Conservation (phyloP, 1,284 basidiomycete species). For the Inonotus obliquus region DNA sequence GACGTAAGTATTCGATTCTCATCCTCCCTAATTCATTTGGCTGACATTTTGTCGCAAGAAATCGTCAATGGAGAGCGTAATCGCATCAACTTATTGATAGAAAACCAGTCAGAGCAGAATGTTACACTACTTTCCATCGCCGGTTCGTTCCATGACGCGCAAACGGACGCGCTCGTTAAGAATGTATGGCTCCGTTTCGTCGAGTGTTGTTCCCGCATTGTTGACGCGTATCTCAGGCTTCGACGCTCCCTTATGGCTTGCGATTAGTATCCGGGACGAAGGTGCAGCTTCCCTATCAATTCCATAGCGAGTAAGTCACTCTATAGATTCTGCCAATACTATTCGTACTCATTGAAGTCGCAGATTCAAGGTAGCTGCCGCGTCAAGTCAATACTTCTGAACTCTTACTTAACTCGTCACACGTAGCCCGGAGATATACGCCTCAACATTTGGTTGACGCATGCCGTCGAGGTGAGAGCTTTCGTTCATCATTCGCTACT, state of each 20-base stretch:
- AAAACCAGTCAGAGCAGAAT: slow-evolving; percentile 75
- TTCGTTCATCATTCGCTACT: slow-evolving; percentile 7
- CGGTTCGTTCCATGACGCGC: slow-evolving; percentile 69
- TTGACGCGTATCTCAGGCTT: slow-evolving; percentile 43
- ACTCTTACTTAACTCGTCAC: background rate
- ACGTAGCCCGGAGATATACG: slow-evolving; percentile 73
- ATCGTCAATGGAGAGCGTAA: slow-evolving; percentile 86
- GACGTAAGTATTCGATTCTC: slow-evolving; percentile 52
- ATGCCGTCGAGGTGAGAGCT: slow-evolving; percentile 54
- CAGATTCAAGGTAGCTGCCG: slow-evolving; percentile 56
- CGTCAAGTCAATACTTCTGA: background rate
- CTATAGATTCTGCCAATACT: background rate
- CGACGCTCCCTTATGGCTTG: slow-evolving; percentile 56
- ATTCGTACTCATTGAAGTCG: slow-evolving; percentile 21
- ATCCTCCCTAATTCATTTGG: background rate
- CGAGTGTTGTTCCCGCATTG: background rate
- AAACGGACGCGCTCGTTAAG: slow-evolving; percentile 63
- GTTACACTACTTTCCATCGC: slow-evolving; percentile 68
- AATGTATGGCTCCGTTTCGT: slow-evolving; percentile 45
- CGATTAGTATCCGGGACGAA: slow-evolving; percentile 60
- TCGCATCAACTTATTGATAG: slow-evolving; percentile 58
- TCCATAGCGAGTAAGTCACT: slow-evolving; percentile 77
- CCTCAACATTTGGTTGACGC: slow-evolving; percentile 76
- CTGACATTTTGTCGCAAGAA: slow-evolving; percentile 40
- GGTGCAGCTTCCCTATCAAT: slow-evolving; percentile 68